A percentile compares a stretch with the other conserved stretches of the same genome.
Conservation (phyloP, 225 moss, liverwort and hornwort genomes). For the Bryum argenteum region DNA sequence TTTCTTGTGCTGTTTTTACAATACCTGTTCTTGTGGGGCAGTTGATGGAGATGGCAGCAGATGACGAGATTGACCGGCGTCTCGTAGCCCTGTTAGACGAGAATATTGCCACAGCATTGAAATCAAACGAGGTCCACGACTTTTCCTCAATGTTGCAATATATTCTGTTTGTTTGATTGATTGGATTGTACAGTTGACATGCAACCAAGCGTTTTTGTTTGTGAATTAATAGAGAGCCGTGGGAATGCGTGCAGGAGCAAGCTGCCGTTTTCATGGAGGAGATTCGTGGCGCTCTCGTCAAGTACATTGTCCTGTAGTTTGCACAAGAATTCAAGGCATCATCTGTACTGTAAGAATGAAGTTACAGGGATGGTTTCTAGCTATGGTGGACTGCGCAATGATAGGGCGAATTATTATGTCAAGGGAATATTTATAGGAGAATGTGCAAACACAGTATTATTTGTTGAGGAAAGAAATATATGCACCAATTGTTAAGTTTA, state of each 20-base stretch:
- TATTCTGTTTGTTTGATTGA: too few relatives aligned
- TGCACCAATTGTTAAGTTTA: too few relatives aligned
- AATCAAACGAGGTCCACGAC: constrained; percentile 43
- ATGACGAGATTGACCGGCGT: constrained; percentile 63
- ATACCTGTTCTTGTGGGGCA: constrained; percentile 40
- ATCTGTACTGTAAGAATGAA: too few relatives aligned
- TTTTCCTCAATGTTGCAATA: not conserved
- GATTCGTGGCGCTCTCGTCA: constrained; percentile 72
- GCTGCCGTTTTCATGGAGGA: constrained; percentile 73
- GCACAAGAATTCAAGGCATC: not conserved
- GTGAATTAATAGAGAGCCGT: not conserved
- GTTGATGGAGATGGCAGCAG: constrained; percentile 84
- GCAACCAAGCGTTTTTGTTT: too few relatives aligned
- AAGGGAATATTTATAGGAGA: too few relatives aligned
- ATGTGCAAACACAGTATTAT: too few relatives aligned
- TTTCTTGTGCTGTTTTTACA: not conserved
- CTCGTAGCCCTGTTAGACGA: constrained; percentile 83
- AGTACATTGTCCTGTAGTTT: constrained; percentile 65
- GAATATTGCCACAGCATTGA: constrained; percentile 74
- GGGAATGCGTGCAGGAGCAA: constrained; percentile 55
- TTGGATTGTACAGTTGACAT: too few relatives aligned
- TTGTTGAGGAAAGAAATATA: too few relatives aligned
- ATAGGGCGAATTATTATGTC: too few relatives aligned
- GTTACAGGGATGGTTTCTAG: too few relatives aligned
- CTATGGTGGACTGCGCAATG: too few relatives aligned